These are phyloP conservation scores for Globisporangium rhizosaccharum DNA, from an alignment of 352 stramenopile species.

Conservation along the genomic window DNA sequence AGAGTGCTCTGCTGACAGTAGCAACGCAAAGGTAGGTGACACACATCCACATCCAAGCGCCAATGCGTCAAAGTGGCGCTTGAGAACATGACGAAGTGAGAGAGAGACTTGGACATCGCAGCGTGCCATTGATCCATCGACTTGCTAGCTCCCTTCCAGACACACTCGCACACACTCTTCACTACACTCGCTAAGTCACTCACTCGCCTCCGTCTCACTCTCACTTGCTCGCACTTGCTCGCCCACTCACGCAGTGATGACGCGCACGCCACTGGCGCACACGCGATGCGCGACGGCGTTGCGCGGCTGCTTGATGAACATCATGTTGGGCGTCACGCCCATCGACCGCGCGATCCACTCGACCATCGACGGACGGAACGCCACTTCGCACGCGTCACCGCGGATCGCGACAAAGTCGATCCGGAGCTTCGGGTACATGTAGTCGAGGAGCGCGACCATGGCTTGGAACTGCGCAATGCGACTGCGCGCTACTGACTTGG, in stretches of 20 bases:
- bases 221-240: no score
- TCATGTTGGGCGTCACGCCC: slow-evolving; percentile 74
- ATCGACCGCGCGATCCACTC: slow-evolving; percentile 66
- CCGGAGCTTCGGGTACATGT: slow-evolving; percentile 84
- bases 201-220: no score
- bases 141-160: no score
- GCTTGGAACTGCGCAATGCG: slow-evolving; percentile 19
- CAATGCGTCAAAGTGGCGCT: no score
- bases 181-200: no score
- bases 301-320: slow-evolving; percentile 88
- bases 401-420: slow-evolving; percentile 55
- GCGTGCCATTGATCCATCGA: no score
- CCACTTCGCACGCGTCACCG: slow-evolving; percentile 19
- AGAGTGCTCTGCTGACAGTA: no score
- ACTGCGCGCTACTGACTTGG: slow-evolving; percentile 1
- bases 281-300: slow-evolving; percentile 61
- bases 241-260: slow-evolving; percentile 54
- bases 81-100: no score
- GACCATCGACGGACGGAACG: slow-evolving; percentile 61
- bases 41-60: no score
- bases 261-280: slow-evolving; percentile 56
- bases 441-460: slow-evolving; percentile 60
- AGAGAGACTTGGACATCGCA: no score
- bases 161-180: no score
- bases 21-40: no score